phyloP scores from a whole-genome alignment of 2,329 filamentous ascomycete species.

The Claviceps sp. region DNA sequence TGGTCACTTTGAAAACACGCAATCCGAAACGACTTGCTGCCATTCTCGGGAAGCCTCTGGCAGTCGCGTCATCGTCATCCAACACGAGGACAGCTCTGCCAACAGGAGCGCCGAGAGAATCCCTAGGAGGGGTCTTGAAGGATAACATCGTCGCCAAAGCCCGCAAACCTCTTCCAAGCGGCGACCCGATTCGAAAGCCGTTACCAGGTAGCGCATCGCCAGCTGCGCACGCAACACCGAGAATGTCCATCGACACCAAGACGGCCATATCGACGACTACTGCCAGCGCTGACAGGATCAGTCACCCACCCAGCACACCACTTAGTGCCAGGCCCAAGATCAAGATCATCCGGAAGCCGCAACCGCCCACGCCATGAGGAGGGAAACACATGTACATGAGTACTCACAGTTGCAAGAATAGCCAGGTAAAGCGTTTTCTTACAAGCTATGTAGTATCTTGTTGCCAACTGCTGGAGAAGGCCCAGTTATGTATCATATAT shows the following conservation, averaged over 20 bases:
- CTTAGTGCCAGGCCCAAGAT: constrained; percentile 20
- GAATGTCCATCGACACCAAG: constrained; percentile 13
- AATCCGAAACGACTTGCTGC: constrained; percentile 22
- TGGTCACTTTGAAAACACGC: constrained; percentile 24
- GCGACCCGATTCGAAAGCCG: constrained; percentile 18
- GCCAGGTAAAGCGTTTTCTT: no score
- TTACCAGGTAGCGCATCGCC: constrained; percentile 18
- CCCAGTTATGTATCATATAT: no score
- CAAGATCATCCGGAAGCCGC: constrained; percentile 24
- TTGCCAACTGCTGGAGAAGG: no score
- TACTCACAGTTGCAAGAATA: neutral
- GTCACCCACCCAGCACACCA: constrained; percentile 12
- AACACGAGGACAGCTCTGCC: constrained; percentile 21
- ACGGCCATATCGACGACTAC: constrained; percentile 10
- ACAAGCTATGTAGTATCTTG: no score
- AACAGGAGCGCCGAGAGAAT: constrained; percentile 15
- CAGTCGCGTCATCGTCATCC: constrained; percentile 8
- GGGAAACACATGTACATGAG: no score
- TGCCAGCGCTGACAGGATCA: constrained; percentile 9
- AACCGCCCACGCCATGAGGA: constrained; percentile 12
- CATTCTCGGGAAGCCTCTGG: constrained; percentile 18
- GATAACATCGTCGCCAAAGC: constrained; percentile 21
- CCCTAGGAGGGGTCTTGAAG: constrained; percentile 11
- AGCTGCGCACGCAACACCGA: constrained; percentile 12
- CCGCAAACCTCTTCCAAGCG: constrained; percentile 22